These are phyloP conservation scores for Rhodotorula sp. DNA, from an alignment of 1,284 basidiomycete genomes.

Conservation along the genomic window DNA sequence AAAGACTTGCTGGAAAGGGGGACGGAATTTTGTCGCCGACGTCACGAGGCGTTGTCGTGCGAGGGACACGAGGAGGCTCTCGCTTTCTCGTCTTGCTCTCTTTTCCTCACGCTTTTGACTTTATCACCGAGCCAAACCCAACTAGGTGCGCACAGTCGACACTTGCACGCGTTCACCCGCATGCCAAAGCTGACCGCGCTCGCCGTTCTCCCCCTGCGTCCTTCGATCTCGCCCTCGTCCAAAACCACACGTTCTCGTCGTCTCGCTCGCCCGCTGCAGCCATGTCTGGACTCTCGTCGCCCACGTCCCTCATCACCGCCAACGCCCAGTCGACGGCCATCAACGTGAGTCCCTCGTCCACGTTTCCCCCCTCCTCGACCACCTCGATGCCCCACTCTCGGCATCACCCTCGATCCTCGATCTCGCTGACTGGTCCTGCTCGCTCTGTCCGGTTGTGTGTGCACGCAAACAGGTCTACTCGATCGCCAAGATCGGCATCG, in stretches of 20 bases:
- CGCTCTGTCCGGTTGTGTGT: background rate
- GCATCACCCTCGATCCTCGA: background rate
- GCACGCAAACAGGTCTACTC: background rate
- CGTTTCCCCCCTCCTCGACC: background rate
- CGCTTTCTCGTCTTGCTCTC: too few species aligned
- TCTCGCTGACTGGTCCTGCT: background rate
- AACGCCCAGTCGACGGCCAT: conserved; percentile 33
- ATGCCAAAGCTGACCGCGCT: too few species aligned
- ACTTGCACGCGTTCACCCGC: too few species aligned
- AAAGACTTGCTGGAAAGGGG: too few species aligned
- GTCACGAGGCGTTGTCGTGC: too few species aligned
- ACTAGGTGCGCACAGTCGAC: too few species aligned
- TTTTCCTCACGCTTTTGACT: too few species aligned
- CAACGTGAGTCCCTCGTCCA: conserved; percentile 18
- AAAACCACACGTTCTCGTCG: background rate
- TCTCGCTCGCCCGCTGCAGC: background rate
- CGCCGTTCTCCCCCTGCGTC: too few species aligned
- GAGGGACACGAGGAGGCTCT: too few species aligned
- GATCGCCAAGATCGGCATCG: conserved; percentile 21
- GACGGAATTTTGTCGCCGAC: too few species aligned
- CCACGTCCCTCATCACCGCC: conserved; percentile 37
- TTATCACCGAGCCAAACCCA: too few species aligned
- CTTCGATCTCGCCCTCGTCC: background rate
- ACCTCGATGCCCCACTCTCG: background rate
- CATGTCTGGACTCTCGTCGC: conserved; percentile 39